Base-by-base conservation (phyloP, 1,284 basidiomycete species). In the Cryptococcus floricola region DNA sequence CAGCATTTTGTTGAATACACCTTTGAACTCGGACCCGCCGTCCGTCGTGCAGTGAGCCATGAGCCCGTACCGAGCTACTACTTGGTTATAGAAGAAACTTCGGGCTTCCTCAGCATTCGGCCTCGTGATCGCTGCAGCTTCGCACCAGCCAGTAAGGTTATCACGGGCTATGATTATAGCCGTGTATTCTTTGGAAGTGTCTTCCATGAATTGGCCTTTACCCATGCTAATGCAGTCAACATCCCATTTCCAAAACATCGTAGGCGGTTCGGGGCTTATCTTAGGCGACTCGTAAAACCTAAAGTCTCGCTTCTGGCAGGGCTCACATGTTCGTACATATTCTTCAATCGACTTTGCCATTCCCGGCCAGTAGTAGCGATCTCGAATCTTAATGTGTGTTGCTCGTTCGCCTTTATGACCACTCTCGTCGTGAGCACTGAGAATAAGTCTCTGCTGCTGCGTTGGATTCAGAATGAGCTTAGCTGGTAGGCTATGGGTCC, bases 201-300 rank as follows among this genome's bases (percentile, higher is more conserved):
- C 18, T 13, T 27, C 31, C 5, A 13, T 18, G 12, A n/a, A n/a
- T n/a, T n/a, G 25, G 14, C 10, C 34, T 38, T 31, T 47, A 23
- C 12, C 42, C 52, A 58, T 53, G 37, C 45, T 23, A 2, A 58
- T 44, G 34, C 56, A 58, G 43, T 58, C 56, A 1, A 57, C 41
- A 27, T 45, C 31, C n/a, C 50, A 34, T 14, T 50, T 38, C 4
- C 16, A 27, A 19, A 57, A 49, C 10, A 57, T 14, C 5, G 39
- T 49, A 19, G 55, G 55, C 3, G 50, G 34, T 5, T 45, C 19
- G 4, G 43, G 34, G 12, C 27, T 18, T 14, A n/a, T 14, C 4
- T 42, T 18, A 4, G 37, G 23, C 7, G 5, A 6, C 31, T 48
- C 27, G 28, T 48, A 34, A n/a, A 19, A 27, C 27, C 47, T 5